phyloP scores from a whole-genome alignment of 2,329 filamentous ascomycete species.

The Phoma sp. region DNA sequence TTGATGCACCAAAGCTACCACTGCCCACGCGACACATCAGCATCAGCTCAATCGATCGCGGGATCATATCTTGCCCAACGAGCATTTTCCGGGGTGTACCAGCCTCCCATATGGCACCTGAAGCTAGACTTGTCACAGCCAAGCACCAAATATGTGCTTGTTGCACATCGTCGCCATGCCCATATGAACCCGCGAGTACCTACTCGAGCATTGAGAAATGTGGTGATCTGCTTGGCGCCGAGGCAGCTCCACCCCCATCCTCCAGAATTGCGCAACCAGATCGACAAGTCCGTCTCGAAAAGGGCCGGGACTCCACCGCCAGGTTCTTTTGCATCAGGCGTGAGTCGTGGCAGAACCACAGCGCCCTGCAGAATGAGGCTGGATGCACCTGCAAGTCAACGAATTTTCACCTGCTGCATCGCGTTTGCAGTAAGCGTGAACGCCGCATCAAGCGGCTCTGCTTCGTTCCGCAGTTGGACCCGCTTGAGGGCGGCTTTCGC shows the following conservation, averaged over 20 bases:
- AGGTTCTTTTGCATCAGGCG: constrained; percentile 9
- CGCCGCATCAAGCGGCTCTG: constrained; percentile 17
- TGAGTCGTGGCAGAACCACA: constrained; percentile 14
- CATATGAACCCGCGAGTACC: constrained; percentile 7
- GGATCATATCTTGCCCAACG: constrained; percentile 1
- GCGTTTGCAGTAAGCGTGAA: constrained; percentile 11
- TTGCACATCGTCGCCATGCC: constrained; percentile 7
- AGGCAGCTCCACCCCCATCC: constrained; percentile 17
- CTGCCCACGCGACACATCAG: not conserved
- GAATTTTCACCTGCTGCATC: constrained; percentile 15
- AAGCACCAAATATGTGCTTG: constrained; percentile 9
- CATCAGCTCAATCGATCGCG: not conserved
- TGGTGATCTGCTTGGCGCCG: constrained; percentile 22
- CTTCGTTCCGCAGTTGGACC: constrained; percentile 14
- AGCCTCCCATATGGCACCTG: constrained; percentile 1
- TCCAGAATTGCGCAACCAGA: constrained; percentile 16
- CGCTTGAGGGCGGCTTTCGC: constrained; percentile 13
- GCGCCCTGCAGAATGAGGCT: constrained; percentile 13
- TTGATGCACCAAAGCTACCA: not conserved
- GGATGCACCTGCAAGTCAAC: constrained; percentile 10
- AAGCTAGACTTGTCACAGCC: constrained; percentile 14
- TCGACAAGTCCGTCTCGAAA: constrained; percentile 15
- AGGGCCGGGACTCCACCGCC: constrained; percentile 10
- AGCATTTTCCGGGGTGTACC: not conserved
- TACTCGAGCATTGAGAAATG: constrained; percentile 11